These are phyloP conservation scores for Pisolithus orientalis DNA, from an alignment of 768 basidiomycete species.

Conservation along the genomic window DNA sequence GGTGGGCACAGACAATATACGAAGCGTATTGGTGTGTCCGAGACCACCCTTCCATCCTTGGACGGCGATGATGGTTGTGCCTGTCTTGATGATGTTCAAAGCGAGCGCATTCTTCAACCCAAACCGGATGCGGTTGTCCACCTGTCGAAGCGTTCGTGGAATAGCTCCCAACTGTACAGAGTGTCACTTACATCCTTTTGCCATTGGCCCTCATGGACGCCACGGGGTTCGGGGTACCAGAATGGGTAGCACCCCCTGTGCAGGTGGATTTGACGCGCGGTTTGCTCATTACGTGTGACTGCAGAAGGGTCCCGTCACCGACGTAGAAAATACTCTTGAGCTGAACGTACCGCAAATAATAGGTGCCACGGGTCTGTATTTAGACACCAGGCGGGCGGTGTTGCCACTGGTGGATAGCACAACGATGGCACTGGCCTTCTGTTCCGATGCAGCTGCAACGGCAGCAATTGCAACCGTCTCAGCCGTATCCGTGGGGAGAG, in stretches of 20 bases:
- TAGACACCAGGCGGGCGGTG: constrained; percentile 92
- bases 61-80: constrained; percentile 86
- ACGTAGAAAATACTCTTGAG: constrained; percentile 6
- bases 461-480: constrained; percentile 97
- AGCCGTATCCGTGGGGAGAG: constrained; percentile 85
- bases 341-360: constrained; percentile 79
- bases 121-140: constrained; percentile 85
- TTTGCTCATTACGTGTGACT: constrained; percentile 96
- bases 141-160: constrained; percentile 35
- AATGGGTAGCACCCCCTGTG: constrained; percentile 97
- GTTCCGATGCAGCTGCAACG: constrained; percentile 92
- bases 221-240: constrained; percentile 94
- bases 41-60: constrained; percentile 99
- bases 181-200: constrained; percentile 78
- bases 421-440: constrained; percentile 90
- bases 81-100: constrained; percentile 82
- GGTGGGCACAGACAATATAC: constrained; percentile 78
- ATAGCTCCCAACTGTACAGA: background rate
- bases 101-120: constrained; percentile 79
- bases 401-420: constrained; percentile 96
- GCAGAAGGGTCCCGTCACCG: background rate
- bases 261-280: constrained; percentile 92
- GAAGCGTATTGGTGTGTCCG: constrained; percentile 90
- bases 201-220: constrained; percentile 86
- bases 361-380: constrained; percentile 89